Conservation (phyloP, 2,329 filamentous ascomycete species). For the Colletotrichum paranaense region DNA sequence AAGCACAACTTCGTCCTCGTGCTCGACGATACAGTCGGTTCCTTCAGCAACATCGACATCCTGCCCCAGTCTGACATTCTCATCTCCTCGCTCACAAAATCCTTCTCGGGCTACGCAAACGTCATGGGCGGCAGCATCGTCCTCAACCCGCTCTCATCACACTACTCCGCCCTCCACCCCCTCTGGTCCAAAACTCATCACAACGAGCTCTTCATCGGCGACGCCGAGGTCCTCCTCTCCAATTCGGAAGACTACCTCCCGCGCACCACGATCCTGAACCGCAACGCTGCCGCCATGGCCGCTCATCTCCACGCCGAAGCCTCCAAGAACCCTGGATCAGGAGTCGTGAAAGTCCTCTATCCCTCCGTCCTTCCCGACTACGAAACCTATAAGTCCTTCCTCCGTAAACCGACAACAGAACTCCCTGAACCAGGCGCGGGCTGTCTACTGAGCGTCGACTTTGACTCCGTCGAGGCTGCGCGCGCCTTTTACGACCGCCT, state of each 20-base stretch:
- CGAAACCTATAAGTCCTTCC: constrained; percentile 50
- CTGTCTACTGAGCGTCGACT: constrained; percentile 64
- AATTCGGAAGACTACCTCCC: constrained; percentile 58
- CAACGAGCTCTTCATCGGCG: constrained; percentile 60
- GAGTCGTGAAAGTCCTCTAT: constrained; percentile 55
- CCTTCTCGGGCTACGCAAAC: constrained; percentile 67
- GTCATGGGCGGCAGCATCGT: constrained; percentile 64
- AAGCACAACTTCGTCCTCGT: constrained; percentile 57
- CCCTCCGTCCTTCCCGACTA: constrained; percentile 51
- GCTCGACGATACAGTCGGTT: constrained; percentile 61
- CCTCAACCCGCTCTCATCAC: constrained; percentile 58
- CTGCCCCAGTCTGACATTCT: constrained; percentile 60
- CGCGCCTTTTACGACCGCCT: constrained; percentile 61
- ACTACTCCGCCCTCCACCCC: constrained; percentile 51
- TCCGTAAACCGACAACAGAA: constrained; percentile 52
- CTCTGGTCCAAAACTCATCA: constrained; percentile 37
- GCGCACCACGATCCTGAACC: constrained; percentile 52
- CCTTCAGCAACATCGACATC: constrained; percentile 63
- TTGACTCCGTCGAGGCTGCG: constrained; percentile 53
- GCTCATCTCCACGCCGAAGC: constrained; percentile 48
- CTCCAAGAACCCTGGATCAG: constrained; percentile 32
- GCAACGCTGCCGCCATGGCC: constrained; percentile 56
- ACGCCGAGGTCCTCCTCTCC: constrained; percentile 57
- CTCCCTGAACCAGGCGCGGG: constrained; percentile 64
- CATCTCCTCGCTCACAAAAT: constrained; percentile 66